Conservation (phyloP, 805 yeast species). For the Candida coleopterorum region DNA sequence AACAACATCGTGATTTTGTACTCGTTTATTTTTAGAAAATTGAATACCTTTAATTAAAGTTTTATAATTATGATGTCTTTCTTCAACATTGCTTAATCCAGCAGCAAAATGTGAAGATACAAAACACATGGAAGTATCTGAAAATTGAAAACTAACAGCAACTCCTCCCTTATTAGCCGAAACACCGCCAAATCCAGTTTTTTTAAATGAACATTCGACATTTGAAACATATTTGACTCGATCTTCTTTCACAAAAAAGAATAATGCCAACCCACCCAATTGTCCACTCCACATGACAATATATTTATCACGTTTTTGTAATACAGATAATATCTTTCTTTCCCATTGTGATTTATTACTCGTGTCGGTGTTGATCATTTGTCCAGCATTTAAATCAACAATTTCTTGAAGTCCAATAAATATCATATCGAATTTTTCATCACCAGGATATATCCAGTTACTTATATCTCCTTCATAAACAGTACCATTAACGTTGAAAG, state of each 20-base stretch:
- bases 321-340: slow-evolving; percentile 46
- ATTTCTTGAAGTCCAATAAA: slow-evolving; percentile 88
- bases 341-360: slow-evolving; percentile 63
- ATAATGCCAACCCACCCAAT: slow-evolving; percentile 75
- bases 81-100: slow-evolving; percentile 74
- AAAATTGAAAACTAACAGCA: slow-evolving; percentile 60
- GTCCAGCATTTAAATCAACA: slow-evolving; percentile 71
- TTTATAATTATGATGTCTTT: slow-evolving; percentile 82
- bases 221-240: slow-evolving; percentile 50
- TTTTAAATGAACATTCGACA: slow-evolving; percentile 70
- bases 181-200: slow-evolving; percentile 93
- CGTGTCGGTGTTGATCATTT: slow-evolving; percentile 75
- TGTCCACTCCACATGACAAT: slow-evolving; percentile 69
- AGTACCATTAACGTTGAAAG: slow-evolving; percentile 55
- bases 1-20: slow-evolving; percentile 75
- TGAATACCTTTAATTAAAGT: slow-evolving; percentile 66
- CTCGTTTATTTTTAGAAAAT: slow-evolving; percentile 47
- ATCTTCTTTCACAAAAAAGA: slow-evolving; percentile 59
- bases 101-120: slow-evolving; percentile 91
- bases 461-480: slow-evolving; percentile 37
- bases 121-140: slow-evolving; percentile 69
- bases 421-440: slow-evolving; percentile 58
- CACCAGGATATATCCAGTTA: slow-evolving; percentile 42
- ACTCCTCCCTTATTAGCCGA: slow-evolving; percentile 80
- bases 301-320: slow-evolving; percentile 41